phyloP scores from a whole-genome alignment of 148 eudicot species.

The Vaccinium darrowii region DNA sequence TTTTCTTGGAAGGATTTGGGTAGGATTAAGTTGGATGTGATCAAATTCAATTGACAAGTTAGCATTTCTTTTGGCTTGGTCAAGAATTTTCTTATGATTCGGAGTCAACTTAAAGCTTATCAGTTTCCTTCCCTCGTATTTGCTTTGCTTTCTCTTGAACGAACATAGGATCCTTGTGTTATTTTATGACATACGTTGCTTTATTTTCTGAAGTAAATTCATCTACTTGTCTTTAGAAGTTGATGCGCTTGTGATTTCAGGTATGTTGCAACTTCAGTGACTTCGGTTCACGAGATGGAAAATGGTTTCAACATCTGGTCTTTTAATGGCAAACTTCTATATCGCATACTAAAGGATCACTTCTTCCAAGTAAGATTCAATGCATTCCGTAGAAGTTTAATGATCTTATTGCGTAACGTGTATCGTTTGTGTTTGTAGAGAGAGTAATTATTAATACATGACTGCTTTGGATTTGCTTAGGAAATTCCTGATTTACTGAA shows the following conservation, averaged over 20 bases:
- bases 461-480: neutral
- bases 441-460: neutral
- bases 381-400: neutral
- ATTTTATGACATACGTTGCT: neutral
- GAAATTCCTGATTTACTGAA: neutral
- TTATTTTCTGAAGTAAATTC: neutral
- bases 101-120: neutral
- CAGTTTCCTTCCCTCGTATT: neutral
- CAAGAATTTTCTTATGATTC: neutral
- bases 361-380: slow-evolving; percentile 75
- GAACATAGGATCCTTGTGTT: neutral
- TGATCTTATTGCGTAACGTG: neutral
- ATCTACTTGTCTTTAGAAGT: neutral
- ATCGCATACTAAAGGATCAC: slow-evolving; percentile 82
- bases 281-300: slow-evolving; percentile 97
- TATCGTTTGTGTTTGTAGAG: neutral
- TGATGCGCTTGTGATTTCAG: slow-evolving; percentile 30
- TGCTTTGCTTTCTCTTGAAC: neutral
- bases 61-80: neutral
- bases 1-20: slow-evolving; percentile 1
- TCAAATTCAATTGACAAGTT: neutral
- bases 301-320: slow-evolving; percentile 96
- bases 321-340: slow-evolving; percentile 78
- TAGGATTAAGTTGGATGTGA: neutral
- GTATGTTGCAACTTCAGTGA: slow-evolving; percentile 87